Evolutionary conservation across 2,329 filamentous ascomycete species (phyloP), one percentile per base, ranked within the genome.

Genomic region (Endocalyx cinctus): DNA sequence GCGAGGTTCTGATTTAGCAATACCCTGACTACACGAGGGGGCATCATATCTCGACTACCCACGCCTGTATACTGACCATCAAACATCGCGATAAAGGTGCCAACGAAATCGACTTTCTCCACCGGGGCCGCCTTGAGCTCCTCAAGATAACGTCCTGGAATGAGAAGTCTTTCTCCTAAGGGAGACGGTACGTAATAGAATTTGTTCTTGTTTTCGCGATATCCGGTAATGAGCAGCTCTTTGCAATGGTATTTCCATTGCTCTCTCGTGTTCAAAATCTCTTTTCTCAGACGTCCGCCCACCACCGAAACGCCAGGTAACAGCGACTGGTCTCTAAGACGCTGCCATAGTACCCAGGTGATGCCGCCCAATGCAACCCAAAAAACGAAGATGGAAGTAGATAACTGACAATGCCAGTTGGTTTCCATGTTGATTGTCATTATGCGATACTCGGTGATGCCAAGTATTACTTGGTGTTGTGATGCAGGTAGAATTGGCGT

Each of bases 31-130:
- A 52, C 47, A 4, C 52, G 38, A 10, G 52, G 49, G 25, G 55
- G 54, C 14, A 55, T 37, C 1, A 46, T 52, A 3, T 44, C 49
- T 6, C 51, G 43, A 22, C 45, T 53, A 12, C 54, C 52, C 38
- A 56, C 48, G 1, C 50, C 52, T 0, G 52, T 57, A 36, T 56
- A 55, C 34, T 48, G 48, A n/a, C 50, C 53, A 34, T 55, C 54
- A 27, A 57, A 57, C 51, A 56, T 56, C 40, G 52, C 39, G 17
- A 49, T 42, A 25, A 48, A 55, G 1, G 48, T 51, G 15, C 35
- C 48, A 2, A 51, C 45, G 18, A 55, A 54, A 26, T 56, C 52
- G 10, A 52, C 46, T 18, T 53, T 33, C 17, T 51, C 39, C 4
- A 47, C 25, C 3, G 50, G 48, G 6, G 44, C 42, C 2, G 44